Base-by-base conservation (phyloP, 148 eudicot species). In the Rhododendron ferrugineum region DNA sequence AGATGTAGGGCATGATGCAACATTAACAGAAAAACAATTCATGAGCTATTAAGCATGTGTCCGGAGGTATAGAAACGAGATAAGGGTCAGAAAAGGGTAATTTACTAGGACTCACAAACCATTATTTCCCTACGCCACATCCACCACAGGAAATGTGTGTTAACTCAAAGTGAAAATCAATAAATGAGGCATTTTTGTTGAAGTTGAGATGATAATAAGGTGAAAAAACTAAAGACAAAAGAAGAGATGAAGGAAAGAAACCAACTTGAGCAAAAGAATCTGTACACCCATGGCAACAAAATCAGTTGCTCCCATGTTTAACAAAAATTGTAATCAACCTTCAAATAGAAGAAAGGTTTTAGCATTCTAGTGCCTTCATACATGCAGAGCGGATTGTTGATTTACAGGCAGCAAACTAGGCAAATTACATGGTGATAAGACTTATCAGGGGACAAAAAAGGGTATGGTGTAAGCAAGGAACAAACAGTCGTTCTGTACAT, bases 401-500 rank as follows among this genome's bases (percentile, higher is more conserved):
- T n/a, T 50, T 42, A 26, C 37, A 79, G 56, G 64, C 42, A 28
- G 28, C 13, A 50, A 79, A 18, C 64, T 49, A 47, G 8, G 56
- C 11, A 64, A 46, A 5, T 10, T 20, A 56, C 23, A 20, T 36
- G 72, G 44, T 22, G 73, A 83, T 42, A 3, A 68, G 70, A 10
- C 70, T 23, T 2, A 23, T 9, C 30, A 9, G n/a, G 30, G 70
- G 14, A 11, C 18, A 18, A 56, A n/a, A n/a, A 8, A 10, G 10
- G 70, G 30, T 5, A 68, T 46, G 75, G 47, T 68, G 30, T 54
- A 15, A 54, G 44, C 80, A 84, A 84, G 78, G 50, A 70, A 66
- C 30, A 80, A 88, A 74, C 20, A 77, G 22, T 36, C 3, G 34
- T 72, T 87, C 37, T 23, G 78, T 26, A 76, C 70, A 54, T 66